Base-by-base conservation (phyloP, 75 land plant species). In the Larix kaempferi region DNA sequence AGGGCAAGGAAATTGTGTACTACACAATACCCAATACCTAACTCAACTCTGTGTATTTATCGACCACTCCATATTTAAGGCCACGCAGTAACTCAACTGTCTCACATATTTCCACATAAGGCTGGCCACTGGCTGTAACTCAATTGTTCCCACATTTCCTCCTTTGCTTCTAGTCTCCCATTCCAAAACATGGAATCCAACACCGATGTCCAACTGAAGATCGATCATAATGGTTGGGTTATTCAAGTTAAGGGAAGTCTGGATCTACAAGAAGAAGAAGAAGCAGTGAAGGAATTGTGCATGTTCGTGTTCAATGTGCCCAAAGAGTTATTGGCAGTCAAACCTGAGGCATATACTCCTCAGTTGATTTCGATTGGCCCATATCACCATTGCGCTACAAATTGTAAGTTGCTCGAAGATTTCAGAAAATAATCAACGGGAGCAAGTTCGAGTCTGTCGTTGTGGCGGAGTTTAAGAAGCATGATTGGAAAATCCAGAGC, bases 291-390 rank as follows among this genome's bases (percentile, higher is more conserved):
- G 3, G 77, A 29, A 26, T 23, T 66, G 16, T 21, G 19, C n/a
- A 65, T 66, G 5, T 77, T 52, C 54, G 66, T 64, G 14, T 77
- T 77, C 71, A 77, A 62, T n/a, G 78, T 66, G 13, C 29, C 78
- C 14, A 77, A 66, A 44, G 72, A 65, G 17, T 52, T 77, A 49
- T 29, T 65, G 25, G 54, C 54, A 4, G 29, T 41, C n/a, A 77
- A 77, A 54, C 22, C 64, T n/a, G 78, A 77, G 41, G 78, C 69
- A 11, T 77, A 62, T 29, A 54, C 64, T 65, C 37, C 37, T 5
- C 19, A 33, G 37, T 65, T 21, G 15, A 15, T 65, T 65, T 65
- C 69, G 0, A 65, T 65, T 6, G 69, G 69, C 19, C 69, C 69
- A 1, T 65, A 65, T 65, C 69, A 65, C 17, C 69, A 33, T 1